Base-by-base conservation (phyloP, 2,329 filamentous ascomycete species). In the Lecanicillium sp. region DNA sequence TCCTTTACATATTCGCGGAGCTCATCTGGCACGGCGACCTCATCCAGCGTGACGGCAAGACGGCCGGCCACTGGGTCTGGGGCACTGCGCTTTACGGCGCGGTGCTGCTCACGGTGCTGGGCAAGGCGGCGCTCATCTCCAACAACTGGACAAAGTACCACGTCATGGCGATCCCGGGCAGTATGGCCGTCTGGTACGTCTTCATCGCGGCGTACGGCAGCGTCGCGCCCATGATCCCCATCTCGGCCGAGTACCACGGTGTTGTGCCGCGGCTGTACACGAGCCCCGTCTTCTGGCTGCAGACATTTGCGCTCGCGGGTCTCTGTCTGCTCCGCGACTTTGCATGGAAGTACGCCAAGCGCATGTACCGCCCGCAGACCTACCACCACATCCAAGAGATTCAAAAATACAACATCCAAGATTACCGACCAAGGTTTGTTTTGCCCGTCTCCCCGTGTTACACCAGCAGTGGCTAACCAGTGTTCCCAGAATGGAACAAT, bases 341-440 rank as follows among this genome's bases (percentile, higher is more conserved):
- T 67, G 83, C 85, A 3, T 98, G 91, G 90, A 98, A 98, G 74
- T 98, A 97, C 59, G 83, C 81, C 52, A 96, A 95, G 75, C 81
- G 93, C 55, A 96, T 98, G 90, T 98, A 97, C 71, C 85, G 84
- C 57, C 93, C 93, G 19, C 87, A 96, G 69, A 83, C 88, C 36
- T 98, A 98, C 62, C 93, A 98, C 60, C 93, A 98, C 66, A 93
- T 98, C 54, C 93, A 98, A 68, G 93, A 98, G 72, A 98, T 98
- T 58, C 93, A 98, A 68, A 98, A 98, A 71, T 98, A 97, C 72
- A 98, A 98, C 60, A 95, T 98, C 52, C 93, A 98, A 71, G 93
- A 98, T 71, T 98, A 98, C 69, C 78, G 93, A 62, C 93, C 93
- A 53, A 84, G 93, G 87, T 90, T 78, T 57, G 78, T 73, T n/a